Evolutionary conservation across 2,329 filamentous ascomycete genomes (phyloP), one percentile per base, ranked within the genome.

Genomic region (Anthostomella pinea): DNA sequence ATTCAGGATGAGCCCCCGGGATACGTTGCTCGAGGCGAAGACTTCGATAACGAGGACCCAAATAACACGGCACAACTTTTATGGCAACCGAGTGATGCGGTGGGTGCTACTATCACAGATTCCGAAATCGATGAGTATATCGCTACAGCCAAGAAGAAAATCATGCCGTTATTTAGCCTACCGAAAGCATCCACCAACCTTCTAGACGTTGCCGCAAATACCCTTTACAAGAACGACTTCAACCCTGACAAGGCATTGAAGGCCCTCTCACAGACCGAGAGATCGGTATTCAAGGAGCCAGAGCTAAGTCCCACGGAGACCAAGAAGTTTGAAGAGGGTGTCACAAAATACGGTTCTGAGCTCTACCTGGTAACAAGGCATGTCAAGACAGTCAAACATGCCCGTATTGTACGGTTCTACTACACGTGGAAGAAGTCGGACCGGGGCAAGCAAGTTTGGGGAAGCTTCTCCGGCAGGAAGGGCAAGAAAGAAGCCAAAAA

Each of bases 391-490:
- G 79, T 93, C 50, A 80, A 79, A 25, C 81, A 89, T 44, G 81
- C 83, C 33, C 79, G 87, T 40, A 84, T 96, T 44, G 88, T 95
- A 17, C 85, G 93, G 3, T 94, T 86, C 58, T 98, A 97, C 64
- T 98, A 98, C 60, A 87, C 87, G 48, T 98, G 93, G 93, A 98
- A 98, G 68, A 97, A 97, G 65, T 88, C 88, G 0, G 76, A 84
- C 2, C 81, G 83, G 40, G 93, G 93, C 25, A 83, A 79, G 57
- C 81, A 93, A 52, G 81, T 98, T 15, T 96, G 93, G 90, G 88
- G 88, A 41, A 87, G 82, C 48, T 95, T 85, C 53, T 81, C 87
- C 33, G 88, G 87, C 8, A 80, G 91, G 29, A 95, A 94, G 58
- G 87, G 87, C 38, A 94, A 91, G 62, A 95, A 93, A 64, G 87